Evolutionary conservation across 2,329 filamentous ascomycete species (phyloP).

Genomic region (Nigrospora oryzae): DNA sequence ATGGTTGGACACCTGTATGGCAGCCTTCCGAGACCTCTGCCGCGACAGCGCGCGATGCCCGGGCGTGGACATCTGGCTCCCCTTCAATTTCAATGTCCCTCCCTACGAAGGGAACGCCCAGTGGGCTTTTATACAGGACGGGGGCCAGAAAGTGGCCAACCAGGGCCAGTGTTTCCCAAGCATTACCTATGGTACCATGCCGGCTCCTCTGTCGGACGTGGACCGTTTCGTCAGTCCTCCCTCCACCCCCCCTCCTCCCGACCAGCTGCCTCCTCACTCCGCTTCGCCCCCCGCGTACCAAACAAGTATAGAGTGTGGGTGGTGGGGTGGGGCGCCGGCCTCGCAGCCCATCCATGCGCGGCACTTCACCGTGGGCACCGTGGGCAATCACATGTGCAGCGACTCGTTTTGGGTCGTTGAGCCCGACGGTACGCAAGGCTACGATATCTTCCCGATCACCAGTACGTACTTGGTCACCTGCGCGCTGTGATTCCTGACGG

Average conservation of each 20-base stretch:
- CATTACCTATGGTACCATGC: too few relatives aligned
- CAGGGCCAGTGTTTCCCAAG: too few relatives aligned
- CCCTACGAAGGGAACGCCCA: not conserved
- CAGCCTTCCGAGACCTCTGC: not conserved
- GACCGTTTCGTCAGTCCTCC: too few relatives aligned
- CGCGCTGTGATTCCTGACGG: not conserved
- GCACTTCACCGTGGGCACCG: slow-evolving; percentile 5
- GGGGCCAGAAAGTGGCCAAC: too few relatives aligned
- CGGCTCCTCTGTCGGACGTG: too few relatives aligned
- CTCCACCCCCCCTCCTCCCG: too few relatives aligned
- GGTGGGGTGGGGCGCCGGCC: too few relatives aligned
- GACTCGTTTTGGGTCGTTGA: slow-evolving; percentile 10
- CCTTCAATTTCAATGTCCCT: slow-evolving; percentile 1
- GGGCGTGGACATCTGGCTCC: not conserved
- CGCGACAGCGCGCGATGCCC: not conserved
- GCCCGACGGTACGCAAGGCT: slow-evolving; percentile 4
- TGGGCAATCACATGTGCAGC: slow-evolving; percentile 7
- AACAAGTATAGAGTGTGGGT: too few relatives aligned
- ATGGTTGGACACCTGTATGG: not conserved
- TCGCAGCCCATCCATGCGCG: not conserved
- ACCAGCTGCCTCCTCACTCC: too few relatives aligned
- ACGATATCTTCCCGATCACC: slow-evolving; percentile 5
- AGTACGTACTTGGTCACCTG: not conserved
- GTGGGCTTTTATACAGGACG: too few relatives aligned
- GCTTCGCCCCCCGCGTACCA: too few relatives aligned